Evolutionary conservation across 768 basidiomycete species (phyloP).

Genomic region (Pulveroboletus sp.): DNA sequence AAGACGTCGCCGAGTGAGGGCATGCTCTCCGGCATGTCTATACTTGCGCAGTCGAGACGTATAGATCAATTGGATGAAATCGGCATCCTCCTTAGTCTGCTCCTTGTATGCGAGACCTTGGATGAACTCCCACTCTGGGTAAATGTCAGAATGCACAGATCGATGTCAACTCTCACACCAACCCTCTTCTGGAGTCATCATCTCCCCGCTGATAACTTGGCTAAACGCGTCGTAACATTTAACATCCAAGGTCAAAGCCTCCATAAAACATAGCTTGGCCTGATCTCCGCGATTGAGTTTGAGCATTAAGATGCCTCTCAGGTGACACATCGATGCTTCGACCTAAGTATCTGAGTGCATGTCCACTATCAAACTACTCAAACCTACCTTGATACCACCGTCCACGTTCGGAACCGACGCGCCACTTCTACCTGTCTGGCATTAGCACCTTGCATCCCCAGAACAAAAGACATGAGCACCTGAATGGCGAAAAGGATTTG

Average conservation of each 20-base stretch:
- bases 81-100: constrained; percentile 83
- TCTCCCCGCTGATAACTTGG: constrained; percentile 83
- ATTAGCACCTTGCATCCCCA: constrained; percentile 5
- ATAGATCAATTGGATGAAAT: constrained; percentile 91
- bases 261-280: constrained; percentile 94
- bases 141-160: constrained; percentile 6
- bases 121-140: constrained; percentile 92
- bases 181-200: constrained; percentile 98
- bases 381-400: constrained; percentile 86
- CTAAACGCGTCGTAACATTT: constrained; percentile 97
- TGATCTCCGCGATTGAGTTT: constrained; percentile 87
- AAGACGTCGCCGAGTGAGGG: constrained; percentile 70
- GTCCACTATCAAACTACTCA: neutral
- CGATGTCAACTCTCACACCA: constrained; percentile 4
- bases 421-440: constrained; percentile 50
- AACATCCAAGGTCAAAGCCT: constrained; percentile 89
- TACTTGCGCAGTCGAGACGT: constrained; percentile 88
- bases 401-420: constrained; percentile 76
- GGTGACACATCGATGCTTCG: constrained; percentile 95
- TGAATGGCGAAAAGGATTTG: constrained; percentile 79
- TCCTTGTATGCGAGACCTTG: constrained; percentile 75
- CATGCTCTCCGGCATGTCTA: constrained; percentile 78
- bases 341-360: constrained; percentile 48
- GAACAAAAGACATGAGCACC: constrained; percentile 35
- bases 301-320: constrained; percentile 90